phyloP scores from a whole-genome alignment of 225 moss, liverwort and hornwort genomes.

The Asterella californica region DNA sequence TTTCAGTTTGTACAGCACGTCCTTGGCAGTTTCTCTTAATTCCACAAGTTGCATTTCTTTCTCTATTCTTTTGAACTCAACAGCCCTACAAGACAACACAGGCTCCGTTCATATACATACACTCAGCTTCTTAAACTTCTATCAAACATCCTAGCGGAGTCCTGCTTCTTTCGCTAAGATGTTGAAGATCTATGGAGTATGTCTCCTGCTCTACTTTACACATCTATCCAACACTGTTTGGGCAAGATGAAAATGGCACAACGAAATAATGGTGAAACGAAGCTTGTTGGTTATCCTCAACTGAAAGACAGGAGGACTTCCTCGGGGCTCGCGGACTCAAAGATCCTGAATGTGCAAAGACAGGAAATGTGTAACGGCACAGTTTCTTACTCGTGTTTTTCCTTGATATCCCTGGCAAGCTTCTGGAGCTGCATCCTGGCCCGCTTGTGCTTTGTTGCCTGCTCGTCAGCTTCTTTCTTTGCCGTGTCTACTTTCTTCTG shows the following conservation, averaged over 20 bases:
- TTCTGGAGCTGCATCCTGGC: slow-evolving; percentile 45
- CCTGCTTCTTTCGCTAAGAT: too few relatives aligned
- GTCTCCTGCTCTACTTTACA: background rate
- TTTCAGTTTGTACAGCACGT: slow-evolving; percentile 47
- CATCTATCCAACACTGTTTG: too few relatives aligned
- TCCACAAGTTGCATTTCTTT: slow-evolving; percentile 48
- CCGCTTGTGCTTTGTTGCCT: slow-evolving; percentile 38
- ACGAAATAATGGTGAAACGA: too few relatives aligned
- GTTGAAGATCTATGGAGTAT: background rate
- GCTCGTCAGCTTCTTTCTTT: slow-evolving; percentile 45
- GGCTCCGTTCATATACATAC: background rate
- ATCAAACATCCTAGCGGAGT: background rate
- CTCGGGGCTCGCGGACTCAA: background rate
- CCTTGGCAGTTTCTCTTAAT: slow-evolving; percentile 41
- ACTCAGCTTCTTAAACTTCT: background rate
- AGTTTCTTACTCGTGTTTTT: slow-evolving; percentile 39
- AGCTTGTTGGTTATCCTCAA: too few relatives aligned
- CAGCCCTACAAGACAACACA: slow-evolving; percentile 2
- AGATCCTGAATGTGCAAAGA: background rate
- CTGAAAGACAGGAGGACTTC: background rate
- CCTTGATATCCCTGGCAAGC: slow-evolving; percentile 37
- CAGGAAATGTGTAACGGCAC: background rate
- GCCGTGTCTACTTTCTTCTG: slow-evolving; percentile 36
- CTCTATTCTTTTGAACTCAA: slow-evolving; percentile 37
- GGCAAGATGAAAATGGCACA: too few relatives aligned